Percentiles rank a stretch among this genome's conserved stretches.
Evolutionary conservation across 495 filamentous ascomycete species (phyloP).

Genomic region (Bacidia gigantensis): DNA sequence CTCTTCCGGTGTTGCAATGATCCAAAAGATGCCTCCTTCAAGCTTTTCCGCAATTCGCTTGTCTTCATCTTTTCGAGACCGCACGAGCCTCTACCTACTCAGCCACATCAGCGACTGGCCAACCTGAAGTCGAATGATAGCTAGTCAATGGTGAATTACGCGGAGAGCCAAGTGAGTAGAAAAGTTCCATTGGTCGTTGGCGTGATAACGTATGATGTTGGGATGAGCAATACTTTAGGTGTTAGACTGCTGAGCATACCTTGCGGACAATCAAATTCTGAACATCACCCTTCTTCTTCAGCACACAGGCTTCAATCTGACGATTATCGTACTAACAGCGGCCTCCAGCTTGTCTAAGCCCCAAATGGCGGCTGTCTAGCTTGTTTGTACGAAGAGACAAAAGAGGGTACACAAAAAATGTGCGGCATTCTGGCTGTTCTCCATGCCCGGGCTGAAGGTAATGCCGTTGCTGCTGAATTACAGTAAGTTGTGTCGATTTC

Average conservation of each 20-base stretch:
- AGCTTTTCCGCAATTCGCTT: background rate
- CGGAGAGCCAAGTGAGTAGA: too few relatives aligned
- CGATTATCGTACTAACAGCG: too few relatives aligned
- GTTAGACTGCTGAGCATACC: slow-evolving; percentile 29
- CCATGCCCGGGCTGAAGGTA: slow-evolving; percentile 49
- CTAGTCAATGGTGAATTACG: too few relatives aligned
- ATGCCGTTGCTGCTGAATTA: slow-evolving; percentile 58
- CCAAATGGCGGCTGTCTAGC: background rate
- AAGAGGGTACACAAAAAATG: slow-evolving; percentile 33
- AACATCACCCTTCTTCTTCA: background rate
- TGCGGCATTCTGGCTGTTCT: slow-evolving; percentile 80
- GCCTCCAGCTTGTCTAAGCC: too few relatives aligned
- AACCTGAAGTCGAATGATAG: background rate
- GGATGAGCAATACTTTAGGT: slow-evolving; percentile 18
- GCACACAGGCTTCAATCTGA: too few relatives aligned
- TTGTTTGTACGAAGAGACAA: background rate
- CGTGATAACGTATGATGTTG: background rate
- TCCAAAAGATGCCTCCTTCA: background rate
- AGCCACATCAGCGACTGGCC: background rate
- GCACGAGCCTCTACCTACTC: background rate
- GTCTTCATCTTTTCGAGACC: background rate
- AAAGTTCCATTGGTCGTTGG: too few relatives aligned
- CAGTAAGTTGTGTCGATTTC: slow-evolving; percentile 33
- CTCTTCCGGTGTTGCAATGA: background rate
- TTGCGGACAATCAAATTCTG: slow-evolving; percentile 20